A percentile compares a stretch with the other conserved stretches of the same genome.
phyloP scores from a whole-genome alignment of 2,329 filamentous ascomycete species.

The Nakataea oryzae region DNA sequence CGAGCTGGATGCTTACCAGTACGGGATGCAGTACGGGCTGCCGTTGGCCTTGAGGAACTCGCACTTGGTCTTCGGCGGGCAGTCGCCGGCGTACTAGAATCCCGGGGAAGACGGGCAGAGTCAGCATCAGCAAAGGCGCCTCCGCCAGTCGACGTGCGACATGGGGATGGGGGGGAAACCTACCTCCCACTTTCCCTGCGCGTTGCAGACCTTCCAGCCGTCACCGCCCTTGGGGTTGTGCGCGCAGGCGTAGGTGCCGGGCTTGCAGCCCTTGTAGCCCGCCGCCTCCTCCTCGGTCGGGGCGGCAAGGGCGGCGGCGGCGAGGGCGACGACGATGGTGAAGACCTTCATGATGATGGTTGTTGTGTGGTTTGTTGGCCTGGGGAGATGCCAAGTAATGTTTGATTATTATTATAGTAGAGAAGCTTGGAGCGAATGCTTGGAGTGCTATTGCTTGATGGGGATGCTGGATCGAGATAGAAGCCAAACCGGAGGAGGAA shows the following conservation, averaged over 20 bases:
- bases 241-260: conserved; percentile 11
- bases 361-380: not conserved
- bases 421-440: not conserved
- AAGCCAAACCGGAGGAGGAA: not conserved
- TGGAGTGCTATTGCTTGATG: not conserved
- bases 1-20: not conserved
- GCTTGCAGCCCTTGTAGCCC: conserved; percentile 6
- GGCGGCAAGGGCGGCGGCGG: not conserved
- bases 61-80: conserved; percentile 9
- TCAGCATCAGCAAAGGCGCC: no score
- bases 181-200: not conserved
- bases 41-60: conserved; percentile 9
- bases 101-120: no score
- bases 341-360: conserved; percentile 1
- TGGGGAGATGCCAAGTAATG: not conserved
- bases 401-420: not conserved
- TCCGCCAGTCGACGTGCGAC: no score
- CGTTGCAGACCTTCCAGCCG: conserved; percentile 14
- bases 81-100: conserved; percentile 13
- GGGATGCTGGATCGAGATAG: not conserved
- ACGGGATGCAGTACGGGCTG: conserved; percentile 14
- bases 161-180: no score
- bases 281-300: not conserved
- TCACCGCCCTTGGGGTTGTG: conserved; percentile 4
- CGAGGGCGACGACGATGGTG: not conserved